Base-by-base conservation (phyloP, 169 alveolate species). In the Eimeria acervulina region DNA sequence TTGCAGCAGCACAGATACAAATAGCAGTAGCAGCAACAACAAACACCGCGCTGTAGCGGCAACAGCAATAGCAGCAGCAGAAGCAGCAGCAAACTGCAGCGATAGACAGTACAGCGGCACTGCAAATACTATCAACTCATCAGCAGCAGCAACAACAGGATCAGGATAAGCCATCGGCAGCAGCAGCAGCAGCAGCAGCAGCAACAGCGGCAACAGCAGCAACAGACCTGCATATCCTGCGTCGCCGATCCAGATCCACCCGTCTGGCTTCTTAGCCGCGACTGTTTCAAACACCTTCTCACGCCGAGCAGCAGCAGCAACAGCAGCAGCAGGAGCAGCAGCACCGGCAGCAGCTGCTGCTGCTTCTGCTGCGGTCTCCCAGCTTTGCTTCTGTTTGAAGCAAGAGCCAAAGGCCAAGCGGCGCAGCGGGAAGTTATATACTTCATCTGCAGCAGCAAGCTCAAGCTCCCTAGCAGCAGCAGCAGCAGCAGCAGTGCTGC, bases 401-500 rank as follows among this genome's bases (percentile, higher is more conserved):
- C 95, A 89, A 19, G 87, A 66, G 13, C 95, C 95, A 61, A 89
- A 89, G 47, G 95, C 95, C 44, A 89, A 55, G 2, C 95, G 95
- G 28, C 28, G 85, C 95, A 89, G 51, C 47, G 83, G 94, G 52
- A 51, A 55, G 76, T 52, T 76, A 10, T 84, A 61, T 10, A 84
- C 92, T 5, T 23, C 36, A 47, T 84, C 92, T 10, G 92, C 52
- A 72, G 51, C 51, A 72, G 52, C 51, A 1, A 72, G 84, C 47
- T 28, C 84, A 17, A 23, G 84, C 84, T 72, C 84, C 26, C 47
- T 40, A 72, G 84, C 84, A 33, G 33, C 51, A 19, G 84, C 84
- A 28, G 51, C 84, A 33, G 84, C 84, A 3, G 84, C 84, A 72
- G 55, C 19, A 47, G 55, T 47, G 55, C 19, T 47, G 55, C 55